phyloP scores from a whole-genome alignment of 805 yeast genomes.

The Suhomyces kilbournensis region DNA sequence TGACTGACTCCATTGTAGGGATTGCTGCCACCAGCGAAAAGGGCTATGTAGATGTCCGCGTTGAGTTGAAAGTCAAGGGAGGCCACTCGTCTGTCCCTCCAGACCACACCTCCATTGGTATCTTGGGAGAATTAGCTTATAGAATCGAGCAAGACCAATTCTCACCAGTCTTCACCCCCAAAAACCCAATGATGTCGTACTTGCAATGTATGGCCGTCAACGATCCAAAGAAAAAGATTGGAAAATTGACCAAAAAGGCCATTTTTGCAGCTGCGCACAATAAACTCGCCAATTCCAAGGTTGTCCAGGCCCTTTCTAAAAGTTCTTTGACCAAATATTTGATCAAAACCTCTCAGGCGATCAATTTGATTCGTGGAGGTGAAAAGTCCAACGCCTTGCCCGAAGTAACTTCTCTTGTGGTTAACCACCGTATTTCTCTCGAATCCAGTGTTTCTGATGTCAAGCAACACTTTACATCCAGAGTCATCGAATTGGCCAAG shows the following conservation, averaged over 20 bases:
- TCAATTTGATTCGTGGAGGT: constrained; percentile 35
- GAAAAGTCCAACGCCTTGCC: constrained; percentile 42
- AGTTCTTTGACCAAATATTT: constrained; percentile 24
- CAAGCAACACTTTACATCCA: constrained; percentile 15
- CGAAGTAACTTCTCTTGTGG: constrained; percentile 25
- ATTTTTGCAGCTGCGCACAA: constrained; percentile 38
- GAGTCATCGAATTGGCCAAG: constrained; percentile 26
- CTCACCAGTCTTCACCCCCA: constrained; percentile 41
- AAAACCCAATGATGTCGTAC: constrained; percentile 58
- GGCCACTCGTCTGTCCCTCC: constrained; percentile 85
- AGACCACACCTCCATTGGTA: constrained; percentile 76
- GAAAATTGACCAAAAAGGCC: constrained; percentile 21
- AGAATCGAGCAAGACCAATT: constrained; percentile 58
- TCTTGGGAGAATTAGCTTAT: constrained; percentile 56
- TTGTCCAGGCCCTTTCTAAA: constrained; percentile 16
- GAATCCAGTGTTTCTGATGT: constrained; percentile 25
- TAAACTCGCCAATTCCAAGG: constrained; percentile 28
- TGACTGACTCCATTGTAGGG: constrained; percentile 56
- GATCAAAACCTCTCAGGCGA: constrained; percentile 32
- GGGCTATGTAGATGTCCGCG: constrained; percentile 44
- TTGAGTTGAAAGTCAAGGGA: constrained; percentile 59
- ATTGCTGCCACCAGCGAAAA: constrained; percentile 46
- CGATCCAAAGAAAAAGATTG: constrained; percentile 21
- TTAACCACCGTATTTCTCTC: constrained; percentile 36
- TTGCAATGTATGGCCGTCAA: constrained; percentile 66